phyloP scores from a whole-genome alignment of 768 basidiomycete genomes.

The Pleurotus eryngii region DNA sequence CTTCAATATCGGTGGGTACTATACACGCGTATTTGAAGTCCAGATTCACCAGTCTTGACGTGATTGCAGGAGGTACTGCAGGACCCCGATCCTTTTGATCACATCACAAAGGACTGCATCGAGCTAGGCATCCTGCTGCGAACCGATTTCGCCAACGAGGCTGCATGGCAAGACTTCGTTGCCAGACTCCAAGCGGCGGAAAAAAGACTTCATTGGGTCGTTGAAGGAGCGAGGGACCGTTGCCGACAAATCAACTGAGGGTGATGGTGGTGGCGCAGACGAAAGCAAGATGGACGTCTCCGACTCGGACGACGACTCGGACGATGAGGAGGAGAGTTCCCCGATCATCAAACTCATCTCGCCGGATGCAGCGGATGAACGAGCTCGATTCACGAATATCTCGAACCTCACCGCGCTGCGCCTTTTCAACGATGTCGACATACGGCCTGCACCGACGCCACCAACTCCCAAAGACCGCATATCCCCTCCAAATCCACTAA shows the following conservation, averaged over 20 bases:
- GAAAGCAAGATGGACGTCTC: constrained; percentile 24
- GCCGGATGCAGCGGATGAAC: constrained; percentile 38
- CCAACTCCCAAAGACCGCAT: constrained; percentile 44
- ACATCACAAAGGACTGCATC: constrained; percentile 36
- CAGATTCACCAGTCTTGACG: neutral
- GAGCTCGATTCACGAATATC: constrained; percentile 38
- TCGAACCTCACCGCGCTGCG: constrained; percentile 69
- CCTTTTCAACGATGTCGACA: constrained; percentile 67
- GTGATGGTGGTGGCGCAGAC: constrained; percentile 23
- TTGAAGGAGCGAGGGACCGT: constrained; percentile 18
- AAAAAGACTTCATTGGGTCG: constrained; percentile 43
- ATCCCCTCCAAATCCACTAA: constrained; percentile 51
- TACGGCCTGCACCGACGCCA: constrained; percentile 49
- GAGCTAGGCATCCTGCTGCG: constrained; percentile 66
- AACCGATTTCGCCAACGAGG: constrained; percentile 67
- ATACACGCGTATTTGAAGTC: neutral
- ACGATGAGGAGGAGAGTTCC: constrained; percentile 21
- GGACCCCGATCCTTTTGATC: constrained; percentile 58
- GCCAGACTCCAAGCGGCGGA: constrained; percentile 51
- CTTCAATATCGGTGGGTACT: neutral
- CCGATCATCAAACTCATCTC: constrained; percentile 51
- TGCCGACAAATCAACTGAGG: constrained; percentile 9
- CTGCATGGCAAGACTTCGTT: constrained; percentile 59
- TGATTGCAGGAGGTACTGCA: constrained; percentile 18
- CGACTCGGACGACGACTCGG: constrained; percentile 26